Conservation (phyloP, 2,329 filamentous ascomycete species). For the Diaporthe vaccinii region DNA sequence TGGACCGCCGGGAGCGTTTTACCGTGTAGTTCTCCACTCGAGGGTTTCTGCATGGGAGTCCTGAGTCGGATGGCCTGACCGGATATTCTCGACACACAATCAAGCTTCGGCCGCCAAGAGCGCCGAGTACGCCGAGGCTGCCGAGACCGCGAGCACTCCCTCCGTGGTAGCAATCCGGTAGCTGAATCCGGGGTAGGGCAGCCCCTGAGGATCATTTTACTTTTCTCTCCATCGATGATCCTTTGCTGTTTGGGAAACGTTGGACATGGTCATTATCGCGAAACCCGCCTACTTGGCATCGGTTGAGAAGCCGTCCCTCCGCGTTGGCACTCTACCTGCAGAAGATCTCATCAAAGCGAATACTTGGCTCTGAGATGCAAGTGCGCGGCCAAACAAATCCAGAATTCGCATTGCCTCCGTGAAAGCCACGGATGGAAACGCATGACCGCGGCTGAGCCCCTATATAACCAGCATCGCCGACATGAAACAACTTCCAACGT, state of each 20-base stretch:
- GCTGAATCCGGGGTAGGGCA: constrained; percentile 18
- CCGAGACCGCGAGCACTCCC: constrained; percentile 33
- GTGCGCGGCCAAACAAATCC: not conserved
- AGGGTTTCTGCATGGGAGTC: not conserved
- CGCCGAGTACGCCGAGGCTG: constrained; percentile 32
- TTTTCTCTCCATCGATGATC: constrained; percentile 17
- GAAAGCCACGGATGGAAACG: not conserved
- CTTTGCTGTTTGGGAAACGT: constrained; percentile 5
- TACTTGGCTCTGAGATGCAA: constrained; percentile 17
- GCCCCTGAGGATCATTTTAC: constrained; percentile 9
- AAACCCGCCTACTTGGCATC: constrained; percentile 16
- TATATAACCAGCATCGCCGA: constrained; percentile 3
- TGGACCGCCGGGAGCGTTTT: constrained; percentile 9
- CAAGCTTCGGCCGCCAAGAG: constrained; percentile 31
- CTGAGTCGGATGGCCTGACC: constrained; percentile 12
- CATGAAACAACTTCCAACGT: not conserved
- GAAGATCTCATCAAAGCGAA: constrained; percentile 15
- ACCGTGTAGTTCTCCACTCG: constrained; percentile 18
- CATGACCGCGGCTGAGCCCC: not conserved
- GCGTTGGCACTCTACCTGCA: constrained; percentile 28
- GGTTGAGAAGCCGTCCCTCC: constrained; percentile 30
- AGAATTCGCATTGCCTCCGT: not conserved
- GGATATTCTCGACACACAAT: constrained; percentile 26
- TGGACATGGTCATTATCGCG: not conserved
- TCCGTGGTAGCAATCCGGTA: constrained; percentile 32